These are phyloP conservation scores for Geoglossum cookeanum DNA, from an alignment of 2,329 filamentous ascomycete genomes.

Conservation along the genomic window DNA sequence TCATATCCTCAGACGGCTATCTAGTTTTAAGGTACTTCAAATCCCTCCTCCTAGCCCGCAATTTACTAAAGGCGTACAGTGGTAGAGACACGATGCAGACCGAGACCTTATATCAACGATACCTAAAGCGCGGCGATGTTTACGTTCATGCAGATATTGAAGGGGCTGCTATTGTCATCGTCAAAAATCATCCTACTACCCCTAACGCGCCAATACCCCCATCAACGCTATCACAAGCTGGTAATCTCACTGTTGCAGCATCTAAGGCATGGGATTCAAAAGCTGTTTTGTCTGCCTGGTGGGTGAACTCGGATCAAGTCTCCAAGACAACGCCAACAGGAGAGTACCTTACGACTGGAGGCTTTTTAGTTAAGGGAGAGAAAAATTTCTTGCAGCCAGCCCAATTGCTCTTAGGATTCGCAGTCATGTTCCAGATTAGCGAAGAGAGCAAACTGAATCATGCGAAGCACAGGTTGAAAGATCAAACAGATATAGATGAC, in stretches of 20 bases:
- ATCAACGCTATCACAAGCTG: constrained; percentile 78
- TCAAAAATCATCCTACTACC: constrained; percentile 68
- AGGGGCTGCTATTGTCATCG: constrained; percentile 66
- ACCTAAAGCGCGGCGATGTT: constrained; percentile 74
- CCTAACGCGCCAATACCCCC: constrained; percentile 79
- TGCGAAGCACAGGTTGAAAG: constrained; percentile 48
- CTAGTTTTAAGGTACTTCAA: constrained; percentile 47
- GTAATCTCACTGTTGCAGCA: constrained; percentile 63
- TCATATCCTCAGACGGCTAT: constrained; percentile 89
- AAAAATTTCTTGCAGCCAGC: constrained; percentile 85
- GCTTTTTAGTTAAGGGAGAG: constrained; percentile 64
- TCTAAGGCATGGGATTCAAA: constrained; percentile 94
- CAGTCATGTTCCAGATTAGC: constrained; percentile 71
- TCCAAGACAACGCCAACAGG: constrained; percentile 66
- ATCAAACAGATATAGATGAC: constrained; percentile 12
- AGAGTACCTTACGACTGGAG: constrained; percentile 59
- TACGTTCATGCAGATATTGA: constrained; percentile 83
- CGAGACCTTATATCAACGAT: constrained; percentile 74
- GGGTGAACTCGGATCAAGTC: constrained; percentile 80
- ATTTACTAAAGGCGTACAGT: background rate
- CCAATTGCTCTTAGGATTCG: constrained; percentile 73
- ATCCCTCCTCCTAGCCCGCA: background rate
- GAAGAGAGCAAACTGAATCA: constrained; percentile 72
- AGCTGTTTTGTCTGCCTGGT: constrained; percentile 88
- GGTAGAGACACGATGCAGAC: constrained; percentile 79